phyloP scores from a whole-genome alignment of 2,329 filamentous ascomycete genomes.

The Fusarium piperis region DNA sequence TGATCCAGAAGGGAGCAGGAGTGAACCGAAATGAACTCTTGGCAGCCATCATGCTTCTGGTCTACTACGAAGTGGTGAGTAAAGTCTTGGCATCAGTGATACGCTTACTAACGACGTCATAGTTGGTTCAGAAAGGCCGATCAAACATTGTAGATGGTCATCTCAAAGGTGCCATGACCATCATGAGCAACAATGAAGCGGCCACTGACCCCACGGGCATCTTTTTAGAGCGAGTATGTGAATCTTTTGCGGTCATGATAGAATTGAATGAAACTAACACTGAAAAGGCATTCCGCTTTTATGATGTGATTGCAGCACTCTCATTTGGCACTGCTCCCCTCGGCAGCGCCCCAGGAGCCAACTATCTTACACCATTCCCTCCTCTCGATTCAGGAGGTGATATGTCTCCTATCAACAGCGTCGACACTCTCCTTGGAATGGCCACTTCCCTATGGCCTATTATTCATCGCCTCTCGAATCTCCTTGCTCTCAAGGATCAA shows the following conservation, averaged over 20 bases:
- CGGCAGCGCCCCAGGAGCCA: slow-evolving; percentile 58
- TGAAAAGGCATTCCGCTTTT: slow-evolving; percentile 69
- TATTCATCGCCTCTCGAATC: slow-evolving; percentile 67
- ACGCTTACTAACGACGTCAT: slow-evolving; percentile 15
- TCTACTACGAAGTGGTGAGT: slow-evolving; percentile 72
- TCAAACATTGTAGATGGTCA: slow-evolving; percentile 70
- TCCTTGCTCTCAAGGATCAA: slow-evolving; percentile 62
- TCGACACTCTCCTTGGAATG: slow-evolving; percentile 69
- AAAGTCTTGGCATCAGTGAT: not conserved
- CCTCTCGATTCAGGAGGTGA: slow-evolving; percentile 55
- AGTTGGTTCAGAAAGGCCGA: slow-evolving; percentile 69
- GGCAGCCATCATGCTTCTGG: slow-evolving; percentile 68
- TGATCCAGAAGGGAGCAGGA: slow-evolving; percentile 64
- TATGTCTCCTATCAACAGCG: slow-evolving; percentile 60
- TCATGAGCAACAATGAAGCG: slow-evolving; percentile 62
- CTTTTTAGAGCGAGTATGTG: slow-evolving; percentile 67
- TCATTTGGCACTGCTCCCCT: slow-evolving; percentile 69
- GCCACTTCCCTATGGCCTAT: slow-evolving; percentile 71
- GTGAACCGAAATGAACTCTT: slow-evolving; percentile 66
- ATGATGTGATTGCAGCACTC: slow-evolving; percentile 71
- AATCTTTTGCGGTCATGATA: not conserved
- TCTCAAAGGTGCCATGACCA: slow-evolving; percentile 68
- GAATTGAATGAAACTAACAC: not conserved
- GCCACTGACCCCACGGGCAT: slow-evolving; percentile 61
- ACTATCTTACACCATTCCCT: slow-evolving; percentile 58